phyloP scores from a whole-genome alignment of 2,329 filamentous ascomycete species.

The Pyricularia grisea region DNA sequence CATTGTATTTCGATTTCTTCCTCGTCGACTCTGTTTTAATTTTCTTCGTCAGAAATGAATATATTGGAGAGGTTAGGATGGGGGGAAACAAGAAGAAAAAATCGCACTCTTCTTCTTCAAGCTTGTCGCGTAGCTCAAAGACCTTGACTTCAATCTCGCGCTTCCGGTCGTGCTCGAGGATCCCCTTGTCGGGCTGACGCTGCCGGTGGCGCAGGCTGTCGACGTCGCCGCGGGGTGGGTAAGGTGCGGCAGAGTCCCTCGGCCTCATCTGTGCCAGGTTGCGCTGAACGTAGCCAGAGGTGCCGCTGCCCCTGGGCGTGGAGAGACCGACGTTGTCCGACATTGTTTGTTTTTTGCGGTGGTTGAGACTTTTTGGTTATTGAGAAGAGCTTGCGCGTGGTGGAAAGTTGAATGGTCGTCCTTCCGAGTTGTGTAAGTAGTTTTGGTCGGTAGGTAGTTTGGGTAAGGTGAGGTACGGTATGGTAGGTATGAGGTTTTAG shows the following conservation, averaged over 20 bases:
- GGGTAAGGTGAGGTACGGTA: background rate
- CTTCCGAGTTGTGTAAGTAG: background rate
- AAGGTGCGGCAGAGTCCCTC: conserved; percentile 71
- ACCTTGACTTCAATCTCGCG: conserved; percentile 89
- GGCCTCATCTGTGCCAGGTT: conserved; percentile 84
- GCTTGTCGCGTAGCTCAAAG: conserved; percentile 75
- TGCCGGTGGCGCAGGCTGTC: conserved; percentile 64
- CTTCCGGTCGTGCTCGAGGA: conserved; percentile 88
- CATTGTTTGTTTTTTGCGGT: conserved; percentile 44
- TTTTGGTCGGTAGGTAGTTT: background rate
- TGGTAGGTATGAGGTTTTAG: too few species aligned
- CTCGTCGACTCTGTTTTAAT: conserved; percentile 56
- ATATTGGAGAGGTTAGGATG: too few species aligned
- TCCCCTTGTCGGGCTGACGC: conserved; percentile 81
- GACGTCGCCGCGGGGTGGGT: conserved; percentile 57
- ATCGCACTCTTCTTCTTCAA: conserved; percentile 80
- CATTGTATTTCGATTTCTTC: conserved; percentile 81
- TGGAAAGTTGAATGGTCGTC: background rate
- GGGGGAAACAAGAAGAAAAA: background rate
- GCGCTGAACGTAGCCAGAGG: conserved; percentile 94
- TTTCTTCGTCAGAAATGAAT: background rate
- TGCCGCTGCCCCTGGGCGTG: conserved; percentile 89
- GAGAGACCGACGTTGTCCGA: conserved; percentile 94
- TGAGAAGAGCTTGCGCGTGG: background rate
- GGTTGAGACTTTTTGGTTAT: background rate